phyloP scores from a whole-genome alignment of 352 stramenopile species.

The Aphanomyces stellatus region DNA sequence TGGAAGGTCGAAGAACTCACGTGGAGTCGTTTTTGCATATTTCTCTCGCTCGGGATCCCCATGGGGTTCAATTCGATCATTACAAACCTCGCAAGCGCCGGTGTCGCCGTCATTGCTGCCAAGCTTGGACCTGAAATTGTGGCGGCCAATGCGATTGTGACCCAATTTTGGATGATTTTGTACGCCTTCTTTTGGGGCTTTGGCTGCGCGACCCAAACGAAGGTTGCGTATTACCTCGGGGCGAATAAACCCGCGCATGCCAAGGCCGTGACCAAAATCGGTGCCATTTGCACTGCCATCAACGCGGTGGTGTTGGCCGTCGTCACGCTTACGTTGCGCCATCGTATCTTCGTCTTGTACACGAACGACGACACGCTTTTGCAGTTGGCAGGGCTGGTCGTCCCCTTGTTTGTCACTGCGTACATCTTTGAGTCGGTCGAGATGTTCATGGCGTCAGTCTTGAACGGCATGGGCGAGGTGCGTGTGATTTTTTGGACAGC shows the following conservation, averaged over 20 bases:
- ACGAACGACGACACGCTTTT: conserved; percentile 42
- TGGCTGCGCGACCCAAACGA: conserved; percentile 46
- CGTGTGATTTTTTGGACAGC: conserved; percentile 42
- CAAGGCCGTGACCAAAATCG: conserved; percentile 46
- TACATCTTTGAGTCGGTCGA: conserved; percentile 55
- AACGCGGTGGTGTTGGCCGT: conserved; percentile 8
- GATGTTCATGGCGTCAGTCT: conserved; percentile 36
- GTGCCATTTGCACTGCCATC: conserved; percentile 28
- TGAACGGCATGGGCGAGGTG: conserved; percentile 49
- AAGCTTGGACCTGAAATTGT: conserved; percentile 28
- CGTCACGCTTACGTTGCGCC: neutral
- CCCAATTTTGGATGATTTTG: conserved; percentile 23
- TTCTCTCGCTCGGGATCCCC: conserved; percentile 23
- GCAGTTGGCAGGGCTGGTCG: conserved; percentile 40
- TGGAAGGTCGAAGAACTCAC: conserved; percentile 19
- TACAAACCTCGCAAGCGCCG: conserved; percentile 61
- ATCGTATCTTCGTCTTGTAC: conserved; percentile 46
- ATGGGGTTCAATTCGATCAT: conserved; percentile 25
- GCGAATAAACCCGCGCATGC: conserved; percentile 55
- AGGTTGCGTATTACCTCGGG: conserved; percentile 66
- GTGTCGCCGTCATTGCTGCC: conserved; percentile 55
- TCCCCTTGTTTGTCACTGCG: conserved; percentile 45
- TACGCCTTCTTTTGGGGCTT: conserved; percentile 26
- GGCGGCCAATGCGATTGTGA: conserved; percentile 27
- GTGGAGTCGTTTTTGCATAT: conserved; percentile 21